Evolutionary conservation across 768 basidiomycete genomes (phyloP), one percentile per base, ranked within the genome.

Genomic region (Phanerochaete sordida): DNA sequence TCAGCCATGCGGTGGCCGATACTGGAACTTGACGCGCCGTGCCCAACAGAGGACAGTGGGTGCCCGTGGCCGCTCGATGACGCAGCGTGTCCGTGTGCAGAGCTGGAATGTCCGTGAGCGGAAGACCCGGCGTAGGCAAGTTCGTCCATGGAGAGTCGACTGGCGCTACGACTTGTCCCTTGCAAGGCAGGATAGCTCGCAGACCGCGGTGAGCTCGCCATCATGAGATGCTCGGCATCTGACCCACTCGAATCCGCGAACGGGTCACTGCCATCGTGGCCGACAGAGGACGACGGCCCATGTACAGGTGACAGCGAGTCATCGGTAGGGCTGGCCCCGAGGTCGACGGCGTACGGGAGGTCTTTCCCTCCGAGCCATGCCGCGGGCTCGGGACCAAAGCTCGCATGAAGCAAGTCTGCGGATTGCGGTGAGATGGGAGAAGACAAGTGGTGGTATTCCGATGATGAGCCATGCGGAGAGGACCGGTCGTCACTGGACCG

Each of bases 1-100:
- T 43, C 39, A 19, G 37, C 50, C 59, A 55, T 16, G 28, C 39
- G 31, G 13, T n/a, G 9, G 30, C 43, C 43, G 54, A 31, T 5
- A 39, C 39, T 31, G 13, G 59, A 35, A 31, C 49, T 31, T 49
- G 56, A 33, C 57, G 54, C 47, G 26, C 58, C 58, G 30, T 59
- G 51, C 12, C 49, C 51, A n/a, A 4, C 51, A 4, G 51, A 31
- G 5, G 51, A 31, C 12, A 13, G 8, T 8, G n/a, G 28, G 23
- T 53, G 51, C 51, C 58, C 58, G 31, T 65, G 61, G 7, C 64
- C 64, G 55, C 53, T 60, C 4, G 63, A 62, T 12, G 59, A 61
- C 26, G 49, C 60, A 26, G 47, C 9, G 27, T 48, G 47, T 26
- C 47, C 47, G 19, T 48, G 47, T 5, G 47, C 47, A 19, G 44